A percentile compares a stretch with the other conserved stretches of the same genome.
Evolutionary conservation across 192 early-diverging fungal species (phyloP).

Genomic region (Piromyces finnis): DNA sequence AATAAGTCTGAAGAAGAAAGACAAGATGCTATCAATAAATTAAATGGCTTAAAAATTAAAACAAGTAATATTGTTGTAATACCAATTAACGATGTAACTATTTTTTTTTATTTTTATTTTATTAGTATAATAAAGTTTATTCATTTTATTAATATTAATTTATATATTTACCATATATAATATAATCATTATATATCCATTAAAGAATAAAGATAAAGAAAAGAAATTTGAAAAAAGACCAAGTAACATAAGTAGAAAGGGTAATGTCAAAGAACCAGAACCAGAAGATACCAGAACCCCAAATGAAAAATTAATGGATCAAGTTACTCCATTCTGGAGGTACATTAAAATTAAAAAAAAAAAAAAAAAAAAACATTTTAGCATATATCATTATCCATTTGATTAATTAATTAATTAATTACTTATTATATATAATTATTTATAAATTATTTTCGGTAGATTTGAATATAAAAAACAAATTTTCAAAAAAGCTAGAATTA

Average conservation of each 20-base stretch:
- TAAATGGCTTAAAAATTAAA: constrained; percentile 7
- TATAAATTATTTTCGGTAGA: too few species aligned
- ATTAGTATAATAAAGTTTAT: not conserved
- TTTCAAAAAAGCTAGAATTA: constrained; percentile 16
- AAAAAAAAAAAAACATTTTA: too few species aligned
- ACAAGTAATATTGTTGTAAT: not conserved
- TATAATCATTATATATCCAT: not conserved
- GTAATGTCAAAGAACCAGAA: not conserved
- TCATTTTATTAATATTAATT: not conserved
- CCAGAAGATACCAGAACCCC: constrained; percentile 23
- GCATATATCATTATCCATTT: too few species aligned
- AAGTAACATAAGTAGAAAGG: not conserved
- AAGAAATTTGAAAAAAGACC: constrained; percentile 4
- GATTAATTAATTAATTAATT: too few species aligned
- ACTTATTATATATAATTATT: too few species aligned
- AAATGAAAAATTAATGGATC: constrained; percentile 39
- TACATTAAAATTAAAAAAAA: not conserved
- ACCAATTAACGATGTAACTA: constrained; percentile 1
- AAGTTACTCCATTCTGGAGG: constrained; percentile 52
- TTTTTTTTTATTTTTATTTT: not conserved
- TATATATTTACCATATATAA: not conserved
- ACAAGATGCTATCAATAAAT: constrained; percentile 6
- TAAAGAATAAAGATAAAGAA: not conserved
- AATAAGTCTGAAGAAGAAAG: constrained; percentile 11
- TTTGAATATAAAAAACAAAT: constrained; percentile 34